Evolutionary conservation across 2,329 filamentous ascomycete genomes (phyloP), one percentile per base, ranked within the genome.

Genomic region (Nothophoma quercina): DNA sequence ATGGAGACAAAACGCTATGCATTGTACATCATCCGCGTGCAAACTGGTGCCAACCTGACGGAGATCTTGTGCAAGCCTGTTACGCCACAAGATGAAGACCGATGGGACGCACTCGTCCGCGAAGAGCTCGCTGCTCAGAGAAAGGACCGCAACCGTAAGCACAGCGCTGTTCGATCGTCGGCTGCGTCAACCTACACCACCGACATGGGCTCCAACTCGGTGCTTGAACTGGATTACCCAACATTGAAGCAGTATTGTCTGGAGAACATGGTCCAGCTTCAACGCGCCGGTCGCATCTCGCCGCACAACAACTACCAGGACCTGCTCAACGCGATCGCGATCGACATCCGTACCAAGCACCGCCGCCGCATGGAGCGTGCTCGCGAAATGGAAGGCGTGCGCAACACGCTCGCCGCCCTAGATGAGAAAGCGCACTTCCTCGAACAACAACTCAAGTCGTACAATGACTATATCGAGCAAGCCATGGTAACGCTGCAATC

Each of bases 401-500:
- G 88, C 22, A 79, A 89, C 51, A 95, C 91, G 1, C 80, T 95
- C 13, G 76, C 81, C 34, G 90, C 92, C 60, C 78, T 96, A 56
- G 87, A 91, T 74, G 86, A 92, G 64, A 95, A 99, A 78, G 93
- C 93, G 29, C 85, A 87, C 60, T 99, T 96, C 76, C 84, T 99
- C 8, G 95, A 99, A 71, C 89, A 92, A 64, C 95, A 99, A 77
- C 85, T 96, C 55, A 96, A 96, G 81, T 95, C 88, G 60, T 99
- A 99, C 78, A 96, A 99, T 72, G 92, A 99, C 78, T 99, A 99
- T 77, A 96, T 99, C 69, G 96, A 99, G 78, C 93, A 96, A 75
- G 93, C 95, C 40, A 97, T 99, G 91, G 84, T 93, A 55, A 99
- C 96, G 4, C 81, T 99, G 52, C 95, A 98, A 75, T 96, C 90